Evolutionary conservation across 129 eudicot genomes (phyloP).

Genomic region (carrot (Daucus carota)): DH1_v3.0 NC_030386.2:33165501-33166000

Average conservation of each 20-base stretch:
- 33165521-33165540: not conserved
- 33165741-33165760: slow-evolving; percentile 30
- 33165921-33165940: not conserved
- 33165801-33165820: slow-evolving; percentile 22
- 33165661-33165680: slow-evolving; percentile 22
- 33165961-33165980: slow-evolving; percentile 10
- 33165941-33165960: not conserved
- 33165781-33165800: slow-evolving; percentile 24
- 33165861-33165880: slow-evolving; percentile 14
- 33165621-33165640: slow-evolving; percentile 15
- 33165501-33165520: not conserved
- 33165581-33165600: slow-evolving; percentile 74
- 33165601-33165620: slow-evolving; percentile 50
- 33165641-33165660: slow-evolving; percentile 33
- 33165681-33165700: slow-evolving; percentile 42
- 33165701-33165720: slow-evolving; percentile 32
- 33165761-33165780: slow-evolving; percentile 34
- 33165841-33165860: slow-evolving; percentile 8
- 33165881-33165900: slow-evolving; percentile 2
- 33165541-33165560: not conserved
- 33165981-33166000: slow-evolving; percentile 23
- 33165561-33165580: slow-evolving; percentile 74
- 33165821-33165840: slow-evolving; percentile 26
- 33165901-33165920: slow-evolving; percentile 17
- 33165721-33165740: slow-evolving; percentile 20